A percentile compares a stretch with the other conserved stretches of the same genome.
phyloP scores from a whole-genome alignment of 2,329 filamentous ascomycete species.

The Dryadomyces quercivorus region DNA sequence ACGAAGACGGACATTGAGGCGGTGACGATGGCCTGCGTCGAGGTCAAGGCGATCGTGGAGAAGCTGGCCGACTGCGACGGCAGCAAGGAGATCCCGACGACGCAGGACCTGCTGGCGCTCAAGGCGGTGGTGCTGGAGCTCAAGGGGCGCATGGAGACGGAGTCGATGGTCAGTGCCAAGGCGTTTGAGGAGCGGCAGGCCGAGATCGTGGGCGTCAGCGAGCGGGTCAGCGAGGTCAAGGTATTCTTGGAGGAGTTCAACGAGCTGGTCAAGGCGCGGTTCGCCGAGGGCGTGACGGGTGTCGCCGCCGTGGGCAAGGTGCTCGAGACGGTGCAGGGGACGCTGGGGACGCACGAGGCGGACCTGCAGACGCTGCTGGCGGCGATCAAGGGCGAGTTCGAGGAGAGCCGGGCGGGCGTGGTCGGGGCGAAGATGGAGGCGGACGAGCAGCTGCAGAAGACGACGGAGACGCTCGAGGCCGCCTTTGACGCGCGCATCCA shows the following conservation, averaged over 20 bases:
- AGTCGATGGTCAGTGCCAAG: slow-evolving; percentile 63
- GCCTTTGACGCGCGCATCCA: slow-evolving; percentile 47
- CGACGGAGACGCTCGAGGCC: slow-evolving; percentile 37
- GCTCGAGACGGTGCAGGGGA: slow-evolving; percentile 41
- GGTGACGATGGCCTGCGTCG: slow-evolving; percentile 69
- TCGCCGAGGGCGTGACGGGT: slow-evolving; percentile 62
- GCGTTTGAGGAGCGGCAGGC: slow-evolving; percentile 74
- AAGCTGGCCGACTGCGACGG: slow-evolving; percentile 61
- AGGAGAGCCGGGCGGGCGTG: slow-evolving; percentile 70
- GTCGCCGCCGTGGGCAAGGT: slow-evolving; percentile 62
- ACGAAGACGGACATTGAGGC: slow-evolving; percentile 75
- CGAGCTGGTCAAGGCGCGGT: slow-evolving; percentile 60
- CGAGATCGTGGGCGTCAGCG: slow-evolving; percentile 67
- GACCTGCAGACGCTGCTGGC: slow-evolving; percentile 62
- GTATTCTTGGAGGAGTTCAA: slow-evolving; percentile 66
- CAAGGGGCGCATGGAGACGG: slow-evolving; percentile 48
- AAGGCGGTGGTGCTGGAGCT: slow-evolving; percentile 57
- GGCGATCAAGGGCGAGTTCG: slow-evolving; percentile 73
- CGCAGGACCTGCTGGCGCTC: slow-evolving; percentile 63
- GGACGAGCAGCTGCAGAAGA: slow-evolving; percentile 61
- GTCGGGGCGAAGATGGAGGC: slow-evolving; percentile 71
- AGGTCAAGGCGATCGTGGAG: slow-evolving; percentile 69
- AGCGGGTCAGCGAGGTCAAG: slow-evolving; percentile 59
- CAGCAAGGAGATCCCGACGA: slow-evolving; percentile 53
- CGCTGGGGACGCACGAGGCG: background rate